Base-by-base conservation (phyloP, 192 early-diverging fungal genomes). In the Backusella australiensis region DNA sequence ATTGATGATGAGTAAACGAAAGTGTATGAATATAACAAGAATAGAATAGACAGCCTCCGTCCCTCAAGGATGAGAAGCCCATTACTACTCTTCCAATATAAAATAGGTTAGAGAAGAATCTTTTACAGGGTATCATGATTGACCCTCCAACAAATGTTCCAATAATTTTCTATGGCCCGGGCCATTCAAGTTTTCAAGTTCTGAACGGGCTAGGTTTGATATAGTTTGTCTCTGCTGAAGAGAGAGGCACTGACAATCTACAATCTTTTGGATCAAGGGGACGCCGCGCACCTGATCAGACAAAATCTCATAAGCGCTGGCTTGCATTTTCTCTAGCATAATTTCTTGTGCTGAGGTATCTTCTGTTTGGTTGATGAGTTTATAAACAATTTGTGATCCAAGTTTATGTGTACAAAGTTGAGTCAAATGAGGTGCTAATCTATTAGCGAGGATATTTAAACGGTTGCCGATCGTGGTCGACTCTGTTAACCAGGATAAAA, bases 401-500 rank as follows among this genome's bases (percentile, higher is more conserved):
- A 98, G 84, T 86, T 98, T 98, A 84, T 97, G 93, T 23, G 91
- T 91, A 38, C 91, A 92, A 36, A 98, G 81, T 19, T 87, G 85
- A 6, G 89, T 82, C 78, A 98, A 78, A 70, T 96, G 91, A 32
- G 90, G 89, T 5, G 86, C 91, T 63, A 98, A 80, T 72, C 92
- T 89, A 67, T 91, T 90, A 19, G 95, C 95, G 15, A 98, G 82
- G 19, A 94, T 89, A 17, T 91, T 87, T 80, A 92, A 94, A 2
- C 96, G 84, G 32, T 96, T 95, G 0, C 90, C 80, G 49, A 98
- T 85, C 3, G 76, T 79, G 19, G 93, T 94, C 15, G 91, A 90
- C 69, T 98, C 97, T 56, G 95, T 80, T 71, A 98, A 85, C 97
- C 97, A 98, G 12, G 93, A 94, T 17, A 98, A 78, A 81, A 98